phyloP scores from a whole-genome alignment of 345 rosid genomes.

The Excoecaria cochinchinensis region DNA sequence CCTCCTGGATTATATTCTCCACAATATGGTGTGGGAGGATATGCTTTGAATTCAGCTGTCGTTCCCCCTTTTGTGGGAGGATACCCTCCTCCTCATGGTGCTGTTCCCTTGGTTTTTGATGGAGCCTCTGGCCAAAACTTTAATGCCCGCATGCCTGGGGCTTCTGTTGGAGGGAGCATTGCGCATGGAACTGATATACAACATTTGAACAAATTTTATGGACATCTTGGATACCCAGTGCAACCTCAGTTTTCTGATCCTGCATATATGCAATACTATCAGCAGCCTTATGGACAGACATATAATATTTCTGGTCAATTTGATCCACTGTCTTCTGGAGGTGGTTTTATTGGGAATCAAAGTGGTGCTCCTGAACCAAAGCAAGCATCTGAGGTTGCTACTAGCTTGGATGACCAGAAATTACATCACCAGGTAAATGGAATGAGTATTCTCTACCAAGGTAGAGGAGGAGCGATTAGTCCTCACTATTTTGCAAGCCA shows the following conservation, averaged over 20 bases:
- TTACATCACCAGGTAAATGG: conserved; percentile 50
- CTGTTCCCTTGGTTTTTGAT: conserved; percentile 60
- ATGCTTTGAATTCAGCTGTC: conserved; percentile 53
- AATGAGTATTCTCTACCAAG: conserved; percentile 44
- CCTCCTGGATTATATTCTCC: conserved; percentile 65
- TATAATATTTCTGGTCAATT: conserved; percentile 49
- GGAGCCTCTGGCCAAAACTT: conserved; percentile 45
- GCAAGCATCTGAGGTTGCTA: conserved; percentile 40
- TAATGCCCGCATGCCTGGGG: conserved; percentile 37
- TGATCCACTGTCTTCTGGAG: conserved; percentile 35
- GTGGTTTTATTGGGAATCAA: conserved; percentile 39
- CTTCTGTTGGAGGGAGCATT: conserved; percentile 38
- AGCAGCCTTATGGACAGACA: conserved; percentile 59
- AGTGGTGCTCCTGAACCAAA: conserved; percentile 43
- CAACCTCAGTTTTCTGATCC: conserved; percentile 68
- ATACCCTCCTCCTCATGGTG: conserved; percentile 69
- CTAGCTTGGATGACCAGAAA: conserved; percentile 48
- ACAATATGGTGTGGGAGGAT: conserved; percentile 60
- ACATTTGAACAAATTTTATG: conserved; percentile 43
- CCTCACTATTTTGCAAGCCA: conserved; percentile 48
- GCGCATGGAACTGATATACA: conserved; percentile 47
- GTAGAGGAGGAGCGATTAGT: conserved; percentile 45
- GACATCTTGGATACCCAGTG: conserved; percentile 38
- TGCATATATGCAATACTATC: conserved; percentile 65
- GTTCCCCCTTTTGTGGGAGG: conserved; percentile 66